These are phyloP conservation scores for Talinum fruticosum DNA, from an alignment of 148 eudicot species.

Conservation along the genomic window DNA sequence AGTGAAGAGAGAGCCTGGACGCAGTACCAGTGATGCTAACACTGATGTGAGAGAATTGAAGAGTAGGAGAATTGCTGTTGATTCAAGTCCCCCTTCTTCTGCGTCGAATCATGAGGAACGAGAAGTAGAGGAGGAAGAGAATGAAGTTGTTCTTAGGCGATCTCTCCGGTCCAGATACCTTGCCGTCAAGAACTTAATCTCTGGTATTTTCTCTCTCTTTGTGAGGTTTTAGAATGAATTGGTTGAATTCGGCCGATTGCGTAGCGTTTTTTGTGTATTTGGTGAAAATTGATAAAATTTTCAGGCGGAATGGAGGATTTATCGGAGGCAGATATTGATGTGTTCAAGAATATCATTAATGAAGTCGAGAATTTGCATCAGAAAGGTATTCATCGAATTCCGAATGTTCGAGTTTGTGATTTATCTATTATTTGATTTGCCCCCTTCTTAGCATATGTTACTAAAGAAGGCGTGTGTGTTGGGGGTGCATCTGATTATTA, in stretches of 20 bases:
- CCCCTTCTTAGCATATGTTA: neutral
- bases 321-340: constrained; percentile 48
- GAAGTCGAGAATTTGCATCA: constrained; percentile 79
- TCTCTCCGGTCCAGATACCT: constrained; percentile 68
- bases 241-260: neutral
- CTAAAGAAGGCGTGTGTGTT: neutral
- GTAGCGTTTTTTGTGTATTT: neutral
- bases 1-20: constrained; percentile 21
- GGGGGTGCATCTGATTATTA: neutral
- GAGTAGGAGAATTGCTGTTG: constrained; percentile 1
- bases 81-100: neutral
- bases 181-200: constrained; percentile 61
- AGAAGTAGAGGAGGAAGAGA: constrained; percentile 17
- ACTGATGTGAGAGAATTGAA: constrained; percentile 12
- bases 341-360: constrained; percentile 50
- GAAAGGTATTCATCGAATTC: constrained; percentile 44
- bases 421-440: neutral
- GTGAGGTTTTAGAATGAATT: neutral
- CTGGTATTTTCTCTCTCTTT: constrained; percentile 34
- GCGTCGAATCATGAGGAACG: neutral
- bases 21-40: constrained; percentile 9
- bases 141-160: constrained; percentile 45
- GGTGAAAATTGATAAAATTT: neutral
- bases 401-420: neutral
- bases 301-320: constrained; percentile 69